phyloP scores from a whole-genome alignment of 2,329 filamentous ascomycete species.

The Talaromyces sp. region DNA sequence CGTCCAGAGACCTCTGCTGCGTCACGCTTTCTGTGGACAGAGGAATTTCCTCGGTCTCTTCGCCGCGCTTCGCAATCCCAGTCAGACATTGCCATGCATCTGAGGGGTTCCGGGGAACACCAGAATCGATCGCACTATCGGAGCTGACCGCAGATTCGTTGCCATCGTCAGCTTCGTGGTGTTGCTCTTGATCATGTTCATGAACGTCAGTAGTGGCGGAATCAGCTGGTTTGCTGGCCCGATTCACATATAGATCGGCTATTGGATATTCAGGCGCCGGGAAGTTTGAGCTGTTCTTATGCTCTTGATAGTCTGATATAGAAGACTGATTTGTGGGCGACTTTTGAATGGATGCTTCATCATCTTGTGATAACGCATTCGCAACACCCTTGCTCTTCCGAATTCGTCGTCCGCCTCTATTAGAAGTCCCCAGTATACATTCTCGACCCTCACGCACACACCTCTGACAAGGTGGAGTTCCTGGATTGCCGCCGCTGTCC shows the following conservation, averaged over 20 bases:
- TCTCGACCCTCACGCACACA: constrained; percentile 57
- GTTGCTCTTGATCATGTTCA: neutral
- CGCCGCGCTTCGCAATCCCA: constrained; percentile 41
- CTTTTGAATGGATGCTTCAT: constrained; percentile 25
- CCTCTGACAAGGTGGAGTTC: constrained; percentile 54
- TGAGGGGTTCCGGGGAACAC: constrained; percentile 45
- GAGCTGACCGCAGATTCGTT: constrained; percentile 30
- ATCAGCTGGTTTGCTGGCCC: constrained; percentile 29
- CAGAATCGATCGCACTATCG: constrained; percentile 37
- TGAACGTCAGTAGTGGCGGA: constrained; percentile 23
- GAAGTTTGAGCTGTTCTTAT: constrained; percentile 23
- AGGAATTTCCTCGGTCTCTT: constrained; percentile 16
- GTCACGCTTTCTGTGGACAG: constrained; percentile 10
- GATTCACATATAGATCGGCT: constrained; percentile 33
- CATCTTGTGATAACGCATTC: constrained; percentile 17
- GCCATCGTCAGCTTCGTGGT: constrained; percentile 35
- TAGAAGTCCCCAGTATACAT: constrained; percentile 57
- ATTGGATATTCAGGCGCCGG: constrained; percentile 31
- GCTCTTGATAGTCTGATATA: constrained; percentile 27
- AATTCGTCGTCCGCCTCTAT: constrained; percentile 56
- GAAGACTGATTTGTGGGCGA: constrained; percentile 27
- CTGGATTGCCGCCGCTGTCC: constrained; percentile 46
- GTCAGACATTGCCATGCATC: constrained; percentile 49
- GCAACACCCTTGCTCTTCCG: constrained; percentile 48
- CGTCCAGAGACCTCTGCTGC: neutral